These are phyloP conservation scores for Malassezia pachydermatis DNA, from an alignment of 1,284 basidiomycete species.

Conservation along the genomic window DNA sequence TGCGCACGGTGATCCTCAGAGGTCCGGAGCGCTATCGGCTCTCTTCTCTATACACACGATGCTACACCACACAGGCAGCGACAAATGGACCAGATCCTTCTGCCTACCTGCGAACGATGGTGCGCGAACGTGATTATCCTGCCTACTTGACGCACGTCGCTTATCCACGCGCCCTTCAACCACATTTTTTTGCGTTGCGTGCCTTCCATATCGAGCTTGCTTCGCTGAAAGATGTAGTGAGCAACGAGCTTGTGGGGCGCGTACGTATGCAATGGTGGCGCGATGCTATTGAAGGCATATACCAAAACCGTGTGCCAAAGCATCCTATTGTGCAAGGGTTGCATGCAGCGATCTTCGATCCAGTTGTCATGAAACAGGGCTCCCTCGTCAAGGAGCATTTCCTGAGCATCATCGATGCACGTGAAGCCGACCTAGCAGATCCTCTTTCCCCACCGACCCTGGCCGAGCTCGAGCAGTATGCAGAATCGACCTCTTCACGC, in stretches of 20 bases:
- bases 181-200: conserved; percentile 40
- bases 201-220: conserved; percentile 42
- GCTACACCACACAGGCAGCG: neutral
- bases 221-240: conserved; percentile 35
- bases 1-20: too few species aligned
- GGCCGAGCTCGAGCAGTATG: conserved; percentile 32
- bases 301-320: conserved; percentile 31
- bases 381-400: conserved; percentile 45
- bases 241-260: conserved; percentile 41
- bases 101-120: neutral
- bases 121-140: conserved; percentile 27
- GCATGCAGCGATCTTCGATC: conserved; percentile 37
- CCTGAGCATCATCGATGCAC: conserved; percentile 37
- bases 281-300: conserved; percentile 36
- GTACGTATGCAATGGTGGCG: conserved; percentile 47
- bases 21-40: too few species aligned
- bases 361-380: conserved; percentile 24
- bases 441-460: conserved; percentile 33
- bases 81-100: too few species aligned
- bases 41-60: too few species aligned
- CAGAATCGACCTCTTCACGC: conserved; percentile 39
- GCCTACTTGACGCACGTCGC: conserved; percentile 40
- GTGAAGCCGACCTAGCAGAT: conserved; percentile 38
- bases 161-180: conserved; percentile 32
- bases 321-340: conserved; percentile 41